These are phyloP conservation scores for Balansia obtecta DNA, from an alignment of 2,329 filamentous ascomycete genomes.

Conservation along the genomic window DNA sequence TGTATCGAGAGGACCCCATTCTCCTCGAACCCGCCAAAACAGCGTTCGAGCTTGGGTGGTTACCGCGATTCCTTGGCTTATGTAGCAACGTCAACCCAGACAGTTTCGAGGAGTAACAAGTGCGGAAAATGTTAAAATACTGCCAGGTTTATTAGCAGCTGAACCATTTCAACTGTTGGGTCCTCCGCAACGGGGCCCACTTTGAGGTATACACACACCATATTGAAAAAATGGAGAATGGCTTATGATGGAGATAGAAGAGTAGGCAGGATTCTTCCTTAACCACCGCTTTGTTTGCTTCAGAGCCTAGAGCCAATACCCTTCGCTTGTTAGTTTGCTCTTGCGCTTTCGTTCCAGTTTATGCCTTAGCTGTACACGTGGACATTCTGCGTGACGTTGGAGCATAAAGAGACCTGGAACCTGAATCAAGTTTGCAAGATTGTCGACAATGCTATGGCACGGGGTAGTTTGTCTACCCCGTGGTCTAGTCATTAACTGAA, in stretches of 20 bases:
- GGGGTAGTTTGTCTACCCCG: too few species aligned
- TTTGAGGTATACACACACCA: too few species aligned
- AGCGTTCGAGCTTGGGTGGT: neutral
- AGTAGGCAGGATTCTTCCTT: neutral
- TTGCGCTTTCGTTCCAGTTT: slow-evolving; percentile 1
- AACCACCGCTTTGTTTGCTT: neutral
- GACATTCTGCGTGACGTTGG: neutral
- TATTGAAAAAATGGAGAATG: too few species aligned
- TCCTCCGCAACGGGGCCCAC: too few species aligned
- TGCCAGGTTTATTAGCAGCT: neutral
- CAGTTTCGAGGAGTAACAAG: neutral
- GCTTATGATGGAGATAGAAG: neutral
- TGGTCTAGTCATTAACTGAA: too few species aligned
- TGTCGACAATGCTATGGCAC: too few species aligned
- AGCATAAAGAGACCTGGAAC: neutral
- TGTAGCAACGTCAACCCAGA: neutral
- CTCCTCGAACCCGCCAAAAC: neutral
- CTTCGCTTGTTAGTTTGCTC: neutral
- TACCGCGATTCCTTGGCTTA: neutral
- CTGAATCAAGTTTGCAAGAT: neutral
- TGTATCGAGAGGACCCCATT: neutral
- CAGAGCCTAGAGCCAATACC: neutral
- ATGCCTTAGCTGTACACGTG: neutral
- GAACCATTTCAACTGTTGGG: too few species aligned
- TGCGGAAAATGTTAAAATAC: neutral